phyloP scores from a whole-genome alignment of 371 early-diverging fungal genomes.

The Rhizopus arrhizus region DNA sequence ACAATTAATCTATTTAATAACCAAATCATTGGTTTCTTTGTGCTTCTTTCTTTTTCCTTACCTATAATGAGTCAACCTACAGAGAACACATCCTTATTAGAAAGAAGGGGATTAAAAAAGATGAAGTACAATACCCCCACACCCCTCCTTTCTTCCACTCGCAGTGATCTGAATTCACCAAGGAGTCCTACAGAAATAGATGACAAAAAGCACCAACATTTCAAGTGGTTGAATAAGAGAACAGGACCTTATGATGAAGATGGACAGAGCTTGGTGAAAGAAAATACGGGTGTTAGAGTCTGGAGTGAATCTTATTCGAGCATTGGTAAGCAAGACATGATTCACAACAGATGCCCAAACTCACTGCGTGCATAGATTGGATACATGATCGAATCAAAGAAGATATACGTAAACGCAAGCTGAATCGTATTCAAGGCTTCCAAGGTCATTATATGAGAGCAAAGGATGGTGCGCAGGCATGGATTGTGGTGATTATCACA shows the following conservation, averaged over 20 bases:
- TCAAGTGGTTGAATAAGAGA: slow-evolving; percentile 44
- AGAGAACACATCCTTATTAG: slow-evolving; percentile 34
- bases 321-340: slow-evolving; percentile 69
- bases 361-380: slow-evolving; percentile 69
- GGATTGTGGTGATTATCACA: slow-evolving; percentile 79
- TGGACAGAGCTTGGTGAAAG: slow-evolving; percentile 56
- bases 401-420: slow-evolving; percentile 69
- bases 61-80: slow-evolving; percentile 8
- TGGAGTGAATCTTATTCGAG: slow-evolving; percentile 70
- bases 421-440: slow-evolving; percentile 60
- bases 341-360: slow-evolving; percentile 13
- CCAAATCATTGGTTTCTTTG: not conserved
- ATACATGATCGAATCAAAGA: slow-evolving; percentile 91
- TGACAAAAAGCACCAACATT: slow-evolving; percentile 8
- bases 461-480: slow-evolving; percentile 83
- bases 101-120: slow-evolving; percentile 25
- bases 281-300: slow-evolving; percentile 63
- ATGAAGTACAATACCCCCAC: slow-evolving; percentile 11
- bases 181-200: slow-evolving; percentile 15
- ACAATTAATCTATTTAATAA: too few relatives aligned
- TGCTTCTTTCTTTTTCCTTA: not conserved
- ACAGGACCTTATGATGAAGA: slow-evolving; percentile 56
- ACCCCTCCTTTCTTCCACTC: slow-evolving; percentile 16
- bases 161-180: not conserved
- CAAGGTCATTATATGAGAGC: slow-evolving; percentile 61